Percentiles rank a stretch among this genome's conserved stretches.
phyloP scores from a whole-genome alignment of 2,329 filamentous ascomycete genomes.

The Penicillium decumbens region DNA sequence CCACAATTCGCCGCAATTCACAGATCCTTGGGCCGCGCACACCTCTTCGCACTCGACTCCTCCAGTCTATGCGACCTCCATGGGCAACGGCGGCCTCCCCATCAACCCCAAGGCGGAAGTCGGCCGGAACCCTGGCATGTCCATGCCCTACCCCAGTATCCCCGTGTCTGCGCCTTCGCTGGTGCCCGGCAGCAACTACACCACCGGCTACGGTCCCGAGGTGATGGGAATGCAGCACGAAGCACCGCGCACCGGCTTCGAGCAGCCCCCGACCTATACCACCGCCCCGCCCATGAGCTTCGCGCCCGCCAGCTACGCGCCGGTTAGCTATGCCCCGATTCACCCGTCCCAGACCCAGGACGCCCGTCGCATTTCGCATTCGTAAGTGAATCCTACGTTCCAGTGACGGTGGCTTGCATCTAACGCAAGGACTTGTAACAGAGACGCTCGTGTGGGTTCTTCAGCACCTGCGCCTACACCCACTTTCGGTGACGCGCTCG shows the following conservation, averaged over 20 bases:
- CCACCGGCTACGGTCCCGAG: slow-evolving; percentile 59
- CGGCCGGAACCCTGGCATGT: slow-evolving; percentile 56
- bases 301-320: slow-evolving; percentile 69
- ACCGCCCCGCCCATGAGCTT: slow-evolving; percentile 63
- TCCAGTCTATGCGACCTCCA: slow-evolving; percentile 55
- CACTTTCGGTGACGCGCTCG: slow-evolving; percentile 81
- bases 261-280: slow-evolving; percentile 64
- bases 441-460: slow-evolving; percentile 34
- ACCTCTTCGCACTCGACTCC: slow-evolving; percentile 57
- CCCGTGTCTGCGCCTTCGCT: slow-evolving; percentile 69
- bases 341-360: slow-evolving; percentile 51
- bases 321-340: slow-evolving; percentile 68
- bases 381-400: slow-evolving; percentile 58
- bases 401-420: neutral
- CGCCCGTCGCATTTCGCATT: slow-evolving; percentile 70
- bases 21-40: slow-evolving; percentile 75
- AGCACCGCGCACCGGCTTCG: slow-evolving; percentile 69
- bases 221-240: slow-evolving; percentile 71
- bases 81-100: slow-evolving; percentile 54
- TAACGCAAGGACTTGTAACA: slow-evolving; percentile 9
- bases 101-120: slow-evolving; percentile 55
- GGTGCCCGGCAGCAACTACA: slow-evolving; percentile 63
- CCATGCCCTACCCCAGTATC: slow-evolving; percentile 68
- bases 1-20: slow-evolving; percentile 66
- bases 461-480: slow-evolving; percentile 53